These are phyloP conservation scores for Paraphaeosphaeria sporulosa DNA, from an alignment of 2,329 filamentous ascomycete genomes.

Conservation along the genomic window DNA sequence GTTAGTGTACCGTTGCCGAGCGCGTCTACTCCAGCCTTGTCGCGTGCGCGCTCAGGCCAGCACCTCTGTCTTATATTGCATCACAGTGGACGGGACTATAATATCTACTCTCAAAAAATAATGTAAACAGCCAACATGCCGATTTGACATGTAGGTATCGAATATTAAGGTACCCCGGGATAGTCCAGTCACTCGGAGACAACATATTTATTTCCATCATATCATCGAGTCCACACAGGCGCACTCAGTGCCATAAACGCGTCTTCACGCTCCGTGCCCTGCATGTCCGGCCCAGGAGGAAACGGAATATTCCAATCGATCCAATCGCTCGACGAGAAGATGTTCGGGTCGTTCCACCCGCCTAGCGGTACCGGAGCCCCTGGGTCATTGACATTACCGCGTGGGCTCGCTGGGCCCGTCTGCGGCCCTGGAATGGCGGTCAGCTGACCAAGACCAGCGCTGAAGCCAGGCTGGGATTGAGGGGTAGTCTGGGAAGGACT, in stretches of 20 bases:
- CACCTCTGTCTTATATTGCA: not conserved
- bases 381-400: not conserved
- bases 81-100: not conserved
- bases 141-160: too few species aligned
- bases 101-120: too few species aligned
- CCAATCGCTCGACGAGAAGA: constrained; percentile 18
- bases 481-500: not conserved
- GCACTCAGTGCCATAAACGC: constrained; percentile 11
- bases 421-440: not conserved
- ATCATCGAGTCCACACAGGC: constrained; percentile 20
- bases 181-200: not conserved
- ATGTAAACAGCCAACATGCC: too few species aligned
- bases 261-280: not conserved
- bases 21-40: not conserved
- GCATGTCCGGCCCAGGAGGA: constrained; percentile 18
- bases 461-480: not conserved
- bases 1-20: not conserved
- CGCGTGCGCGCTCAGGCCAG: not conserved
- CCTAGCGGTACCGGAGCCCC: constrained; percentile 10
- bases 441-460: not conserved
- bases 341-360: constrained; percentile 13
- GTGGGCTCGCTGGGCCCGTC: not conserved
- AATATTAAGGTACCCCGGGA: too few species aligned
- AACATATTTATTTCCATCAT: not conserved
- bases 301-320: constrained; percentile 35